These are phyloP conservation scores for Leptodontidium sp. DNA, from an alignment of 2,329 filamentous ascomycete genomes.

Conservation along the genomic window DNA sequence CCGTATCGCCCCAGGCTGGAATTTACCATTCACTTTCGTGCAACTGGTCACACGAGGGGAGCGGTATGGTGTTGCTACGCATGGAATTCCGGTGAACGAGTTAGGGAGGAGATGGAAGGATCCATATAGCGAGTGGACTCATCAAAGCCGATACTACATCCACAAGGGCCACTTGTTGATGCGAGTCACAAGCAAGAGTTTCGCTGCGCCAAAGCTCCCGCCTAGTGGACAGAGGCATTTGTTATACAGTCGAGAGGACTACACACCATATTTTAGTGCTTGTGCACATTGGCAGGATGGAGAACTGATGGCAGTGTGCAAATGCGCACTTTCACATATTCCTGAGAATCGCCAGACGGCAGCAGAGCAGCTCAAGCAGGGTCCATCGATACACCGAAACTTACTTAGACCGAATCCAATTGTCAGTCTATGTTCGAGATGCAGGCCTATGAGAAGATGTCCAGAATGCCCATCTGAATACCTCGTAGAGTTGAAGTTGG, in stretches of 20 bases:
- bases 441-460: slow-evolving; percentile 66
- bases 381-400: slow-evolving; percentile 33
- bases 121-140: slow-evolving; percentile 61
- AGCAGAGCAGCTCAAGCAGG: slow-evolving; percentile 44
- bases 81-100: slow-evolving; percentile 56
- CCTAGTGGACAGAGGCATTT: slow-evolving; percentile 61
- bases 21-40: slow-evolving; percentile 64
- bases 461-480: slow-evolving; percentile 70
- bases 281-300: slow-evolving; percentile 71
- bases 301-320: slow-evolving; percentile 65
- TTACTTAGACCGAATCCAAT: slow-evolving; percentile 51
- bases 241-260: slow-evolving; percentile 66
- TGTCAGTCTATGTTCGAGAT: slow-evolving; percentile 60
- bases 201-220: slow-evolving; percentile 60
- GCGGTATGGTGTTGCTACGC: slow-evolving; percentile 52
- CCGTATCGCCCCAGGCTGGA: slow-evolving; percentile 61
- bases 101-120: slow-evolving; percentile 60
- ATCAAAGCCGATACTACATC: slow-evolving; percentile 62
- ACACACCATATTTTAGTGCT: slow-evolving; percentile 67
- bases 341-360: slow-evolving; percentile 53
- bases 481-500: slow-evolving; percentile 65
- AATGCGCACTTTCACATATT: slow-evolving; percentile 67
- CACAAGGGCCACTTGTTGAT: slow-evolving; percentile 63
- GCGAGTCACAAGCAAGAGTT: slow-evolving; percentile 62
- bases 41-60: slow-evolving; percentile 62